These are phyloP conservation scores for Oemleria cerasiformis DNA, from an alignment of 306 rosid species.

Conservation along the genomic window DNA sequence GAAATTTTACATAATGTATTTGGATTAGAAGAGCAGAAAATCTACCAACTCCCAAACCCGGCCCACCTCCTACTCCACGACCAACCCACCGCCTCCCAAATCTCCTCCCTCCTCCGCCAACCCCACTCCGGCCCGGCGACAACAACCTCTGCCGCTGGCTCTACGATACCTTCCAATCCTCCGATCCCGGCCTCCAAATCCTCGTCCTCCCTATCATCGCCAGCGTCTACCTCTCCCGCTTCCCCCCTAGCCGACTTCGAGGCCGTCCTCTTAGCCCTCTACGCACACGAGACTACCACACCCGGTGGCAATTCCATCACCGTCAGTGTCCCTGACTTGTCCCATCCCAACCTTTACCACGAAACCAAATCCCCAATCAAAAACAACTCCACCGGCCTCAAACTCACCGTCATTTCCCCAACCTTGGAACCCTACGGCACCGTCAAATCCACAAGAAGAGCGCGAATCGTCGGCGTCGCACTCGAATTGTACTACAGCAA, in stretches of 20 bases:
- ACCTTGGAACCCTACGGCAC: slow-evolving; percentile 67
- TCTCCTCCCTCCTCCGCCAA: slow-evolving; percentile 58
- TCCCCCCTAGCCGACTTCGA: slow-evolving; percentile 75
- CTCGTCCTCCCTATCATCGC: slow-evolving; percentile 55
- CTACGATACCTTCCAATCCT: slow-evolving; percentile 76
- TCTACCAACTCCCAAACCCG: no score
- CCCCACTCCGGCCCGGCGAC: slow-evolving; percentile 73
- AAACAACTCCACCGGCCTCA: slow-evolving; percentile 36
- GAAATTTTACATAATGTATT: no score
- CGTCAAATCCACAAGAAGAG: slow-evolving; percentile 60
- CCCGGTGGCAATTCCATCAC: slow-evolving; percentile 54
- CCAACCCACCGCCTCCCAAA: slow-evolving; percentile 30
- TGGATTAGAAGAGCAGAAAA: no score
- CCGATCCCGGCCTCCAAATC: slow-evolving; percentile 52
- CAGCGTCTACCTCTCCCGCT: slow-evolving; percentile 64
- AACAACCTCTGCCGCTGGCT: slow-evolving; percentile 86
- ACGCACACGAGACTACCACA: slow-evolving; percentile 59
- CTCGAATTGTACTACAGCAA: slow-evolving; percentile 53
- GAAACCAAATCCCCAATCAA: slow-evolving; percentile 33
- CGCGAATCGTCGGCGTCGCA: slow-evolving; percentile 61
- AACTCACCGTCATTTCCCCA: slow-evolving; percentile 42
- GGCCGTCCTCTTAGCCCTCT: slow-evolving; percentile 67
- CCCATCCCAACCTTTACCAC: slow-evolving; percentile 59
- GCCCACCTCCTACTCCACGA: slow-evolving; percentile 48
- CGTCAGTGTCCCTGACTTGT: slow-evolving; percentile 53